phyloP scores from a whole-genome alignment of 805 yeast species.

The Kodamaea laetipori region DNA sequence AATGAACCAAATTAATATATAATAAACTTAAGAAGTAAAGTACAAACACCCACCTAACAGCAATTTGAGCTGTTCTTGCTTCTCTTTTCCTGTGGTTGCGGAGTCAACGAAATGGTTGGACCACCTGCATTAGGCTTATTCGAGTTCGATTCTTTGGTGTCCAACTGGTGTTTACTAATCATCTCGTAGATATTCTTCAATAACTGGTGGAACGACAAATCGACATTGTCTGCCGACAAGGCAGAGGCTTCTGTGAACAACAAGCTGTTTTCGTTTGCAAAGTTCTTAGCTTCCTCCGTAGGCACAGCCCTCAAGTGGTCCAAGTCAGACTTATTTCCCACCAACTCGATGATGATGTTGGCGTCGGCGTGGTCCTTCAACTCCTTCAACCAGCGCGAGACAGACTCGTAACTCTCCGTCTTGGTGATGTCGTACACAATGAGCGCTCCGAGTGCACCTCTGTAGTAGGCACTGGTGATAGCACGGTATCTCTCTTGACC shows the following conservation, averaged over 20 bases:
- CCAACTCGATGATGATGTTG: constrained; percentile 90
- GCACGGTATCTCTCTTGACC: constrained; percentile 99
- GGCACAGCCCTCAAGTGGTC: constrained; percentile 95
- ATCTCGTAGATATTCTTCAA: constrained; percentile 91
- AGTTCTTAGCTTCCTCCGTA: constrained; percentile 94
- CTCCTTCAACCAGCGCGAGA: constrained; percentile 87
- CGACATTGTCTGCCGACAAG: constrained; percentile 90
- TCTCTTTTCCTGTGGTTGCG: constrained; percentile 82
- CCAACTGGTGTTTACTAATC: constrained; percentile 91
- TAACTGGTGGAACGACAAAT: constrained; percentile 88
- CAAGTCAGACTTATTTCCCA: constrained; percentile 89
- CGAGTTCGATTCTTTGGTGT: constrained; percentile 65
- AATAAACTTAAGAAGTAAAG: constrained; percentile 11
- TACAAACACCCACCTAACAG: constrained; percentile 48
- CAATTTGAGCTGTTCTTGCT: constrained; percentile 61
- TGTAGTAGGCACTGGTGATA: constrained; percentile 92
- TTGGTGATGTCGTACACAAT: constrained; percentile 94
- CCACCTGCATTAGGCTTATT: constrained; percentile 71
- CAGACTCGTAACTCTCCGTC: constrained; percentile 81
- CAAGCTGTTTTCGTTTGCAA: constrained; percentile 89
- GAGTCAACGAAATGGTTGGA: constrained; percentile 89
- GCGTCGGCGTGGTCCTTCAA: constrained; percentile 91
- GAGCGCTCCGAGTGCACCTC: constrained; percentile 98
- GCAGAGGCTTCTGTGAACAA: constrained; percentile 97
- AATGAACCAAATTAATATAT: constrained; percentile 9